Base-by-base conservation (phyloP, 2,329 filamentous ascomycete genomes). In the Albifimbria verrucaria region DNA sequence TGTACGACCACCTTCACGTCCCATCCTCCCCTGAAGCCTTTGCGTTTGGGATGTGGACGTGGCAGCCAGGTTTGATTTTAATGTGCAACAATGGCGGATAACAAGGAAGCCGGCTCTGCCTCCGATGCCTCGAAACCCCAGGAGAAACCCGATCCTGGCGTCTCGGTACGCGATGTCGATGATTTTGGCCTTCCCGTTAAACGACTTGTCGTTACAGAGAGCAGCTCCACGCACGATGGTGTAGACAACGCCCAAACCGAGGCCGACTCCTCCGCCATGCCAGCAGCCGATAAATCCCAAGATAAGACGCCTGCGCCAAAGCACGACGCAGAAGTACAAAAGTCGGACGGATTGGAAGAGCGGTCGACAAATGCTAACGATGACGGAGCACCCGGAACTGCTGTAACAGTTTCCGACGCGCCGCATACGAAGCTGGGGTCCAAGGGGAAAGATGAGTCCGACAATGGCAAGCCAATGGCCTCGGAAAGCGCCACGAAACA, bases 121-220 rank as follows among this genome's bases (percentile, higher is more conserved):
- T 55, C 53, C 58, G 61, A 55, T 56, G 57, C 42, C 46, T 3
- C 46, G 15, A 32, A 55, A 51, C 59, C 58, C 58, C 55, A 42
- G 50, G 45, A 9, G 47, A 58, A 62, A 52, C 52, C 55, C 26
- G 17, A 53, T 57, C 54, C 55, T 53, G 58, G 65, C 57, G 60
- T 63, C 55, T 64, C 64, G 24, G 25, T n/a, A 23, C 44, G 26
- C 48, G 82, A 87, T 62, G 72, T 85, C 54, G 87, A 90, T 67
- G 87, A 90, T 59, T 90, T 90, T 66, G 87, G 87, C 49, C 72
- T 90, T 57, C 86, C 86, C 18, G 79, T 87, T 56, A 77, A 76
- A 65, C 81, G 77, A 61, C 77, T 68, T 62, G 44, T 47, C 12
- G 23, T 26, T 7, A 62, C 68, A 62, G 70, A 66, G 51, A 68